A percentile compares a stretch with the other conserved stretches of the same genome.
These are phyloP conservation scores for Zygotorulaspora florentina DNA, from an alignment of 805 yeast genomes.

Conservation along the genomic window DNA sequence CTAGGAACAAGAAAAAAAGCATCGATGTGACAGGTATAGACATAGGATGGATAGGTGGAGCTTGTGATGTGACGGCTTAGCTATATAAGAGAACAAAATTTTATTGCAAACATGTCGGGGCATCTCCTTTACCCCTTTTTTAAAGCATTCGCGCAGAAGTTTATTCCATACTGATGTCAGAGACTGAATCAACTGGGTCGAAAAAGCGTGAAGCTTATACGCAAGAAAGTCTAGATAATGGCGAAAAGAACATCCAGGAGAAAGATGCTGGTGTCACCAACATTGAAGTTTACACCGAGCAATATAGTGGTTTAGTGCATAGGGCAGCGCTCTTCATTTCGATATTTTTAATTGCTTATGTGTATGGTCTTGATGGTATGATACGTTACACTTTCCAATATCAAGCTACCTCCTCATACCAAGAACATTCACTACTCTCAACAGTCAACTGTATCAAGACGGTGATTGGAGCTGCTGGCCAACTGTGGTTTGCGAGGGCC, in stretches of 20 bases:
- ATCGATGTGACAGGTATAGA: too few relatives aligned
- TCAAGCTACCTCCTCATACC: constrained; percentile 50
- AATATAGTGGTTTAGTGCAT: constrained; percentile 36
- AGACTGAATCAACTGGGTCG: background rate
- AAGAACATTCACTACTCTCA: constrained; percentile 46
- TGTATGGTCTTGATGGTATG: constrained; percentile 54
- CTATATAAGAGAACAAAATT: too few relatives aligned
- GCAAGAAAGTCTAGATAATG: constrained; percentile 1
- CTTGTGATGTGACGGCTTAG: too few relatives aligned
- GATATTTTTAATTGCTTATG: constrained; percentile 53
- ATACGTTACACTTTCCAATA: constrained; percentile 42
- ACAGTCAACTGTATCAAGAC: constrained; percentile 50
- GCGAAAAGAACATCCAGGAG: constrained; percentile 1
- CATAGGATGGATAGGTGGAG: too few relatives aligned
- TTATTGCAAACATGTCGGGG: too few relatives aligned
- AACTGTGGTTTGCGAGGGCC: constrained; percentile 51
- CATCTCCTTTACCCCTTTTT: too few relatives aligned
- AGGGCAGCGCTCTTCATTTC: constrained; percentile 44
- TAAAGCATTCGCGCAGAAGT: too few relatives aligned
- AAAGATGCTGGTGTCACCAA: constrained; percentile 47
- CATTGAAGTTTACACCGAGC: constrained; percentile 51
- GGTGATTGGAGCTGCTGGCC: constrained; percentile 59
- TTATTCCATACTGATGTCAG: background rate
- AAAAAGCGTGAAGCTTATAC: background rate
- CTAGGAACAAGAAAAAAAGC: too few relatives aligned